These are phyloP conservation scores for Exutisphaerella laricina DNA, from an alignment of 2,329 filamentous ascomycete species.

Conservation along the genomic window DNA sequence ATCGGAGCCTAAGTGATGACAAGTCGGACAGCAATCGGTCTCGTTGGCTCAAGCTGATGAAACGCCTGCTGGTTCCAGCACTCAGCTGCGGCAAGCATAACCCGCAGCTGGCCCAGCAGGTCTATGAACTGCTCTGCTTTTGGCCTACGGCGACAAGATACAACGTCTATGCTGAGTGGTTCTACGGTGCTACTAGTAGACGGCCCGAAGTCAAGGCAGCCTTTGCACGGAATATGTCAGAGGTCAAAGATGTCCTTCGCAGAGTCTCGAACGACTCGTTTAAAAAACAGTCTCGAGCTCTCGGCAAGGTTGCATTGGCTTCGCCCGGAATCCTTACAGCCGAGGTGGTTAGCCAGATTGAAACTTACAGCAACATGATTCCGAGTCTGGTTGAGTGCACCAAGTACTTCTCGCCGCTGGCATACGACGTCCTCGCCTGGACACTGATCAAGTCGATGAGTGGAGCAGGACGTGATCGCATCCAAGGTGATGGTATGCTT, in stretches of 20 bases:
- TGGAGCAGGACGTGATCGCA: conserved; percentile 52
- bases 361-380: conserved; percentile 91
- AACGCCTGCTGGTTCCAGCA: conserved; percentile 77
- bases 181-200: conserved; percentile 66
- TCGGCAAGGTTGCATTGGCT: conserved; percentile 88
- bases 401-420: conserved; percentile 85
- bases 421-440: conserved; percentile 92
- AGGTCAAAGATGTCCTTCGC: conserved; percentile 83
- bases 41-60: conserved; percentile 81
- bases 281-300: conserved; percentile 73
- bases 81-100: conserved; percentile 83
- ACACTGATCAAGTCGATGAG: conserved; percentile 70
- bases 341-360: conserved; percentile 82
- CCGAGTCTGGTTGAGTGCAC: conserved; percentile 92
- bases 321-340: conserved; percentile 89
- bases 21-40: conserved; percentile 61
- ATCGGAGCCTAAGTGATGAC: conserved; percentile 66
- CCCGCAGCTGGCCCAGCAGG: conserved; percentile 74
- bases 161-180: conserved; percentile 91
- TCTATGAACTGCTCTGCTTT: conserved; percentile 74
- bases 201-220: conserved; percentile 70
- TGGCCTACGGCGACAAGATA: conserved; percentile 75
- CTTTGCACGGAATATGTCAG: conserved; percentile 68
- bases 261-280: conserved; percentile 84
- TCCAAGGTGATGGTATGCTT: conserved; percentile 62